Conservation (phyloP, 805 yeast genomes). For the Blastobotrys peoriensis region DNA sequence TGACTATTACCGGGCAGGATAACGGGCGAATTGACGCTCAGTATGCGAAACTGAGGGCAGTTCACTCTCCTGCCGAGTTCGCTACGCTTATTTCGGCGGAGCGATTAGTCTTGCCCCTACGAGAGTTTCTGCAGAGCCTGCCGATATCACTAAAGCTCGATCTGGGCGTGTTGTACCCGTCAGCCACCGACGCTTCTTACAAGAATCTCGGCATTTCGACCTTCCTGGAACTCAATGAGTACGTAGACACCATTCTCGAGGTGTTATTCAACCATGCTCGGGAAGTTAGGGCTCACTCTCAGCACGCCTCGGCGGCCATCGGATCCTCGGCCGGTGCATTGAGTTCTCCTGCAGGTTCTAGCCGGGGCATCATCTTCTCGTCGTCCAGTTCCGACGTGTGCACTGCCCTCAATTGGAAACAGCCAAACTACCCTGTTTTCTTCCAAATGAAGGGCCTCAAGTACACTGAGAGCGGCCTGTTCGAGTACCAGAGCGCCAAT, state of each 20-base stretch:
- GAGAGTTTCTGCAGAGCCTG: slow-evolving; percentile 48
- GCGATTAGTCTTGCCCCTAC: slow-evolving; percentile 52
- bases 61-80: slow-evolving; percentile 32
- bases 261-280: slow-evolving; percentile 74
- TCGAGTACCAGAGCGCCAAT: slow-evolving; percentile 24
- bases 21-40: slow-evolving; percentile 21
- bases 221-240: slow-evolving; percentile 55
- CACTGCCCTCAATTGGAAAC: slow-evolving; percentile 94
- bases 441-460: slow-evolving; percentile 55
- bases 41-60: slow-evolving; percentile 22
- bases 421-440: slow-evolving; percentile 94
- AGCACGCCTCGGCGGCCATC: slow-evolving; percentile 14
- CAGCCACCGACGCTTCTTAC: slow-evolving; percentile 28
- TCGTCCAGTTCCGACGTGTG: slow-evolving; percentile 88
- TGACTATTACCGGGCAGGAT: slow-evolving; percentile 4
- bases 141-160: slow-evolving; percentile 59
- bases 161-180: slow-evolving; percentile 73
- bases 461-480: slow-evolving; percentile 9
- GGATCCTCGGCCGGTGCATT: slow-evolving; percentile 19
- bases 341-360: slow-evolving; percentile 25
- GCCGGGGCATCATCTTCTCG: slow-evolving; percentile 73
- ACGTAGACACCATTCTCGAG: slow-evolving; percentile 66
- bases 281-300: slow-evolving; percentile 22
- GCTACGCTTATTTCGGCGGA: slow-evolving; percentile 38
- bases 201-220: slow-evolving; percentile 23